Conservation (phyloP, 1,284 basidiomycete species). For the Schizophyllum amplum region DNA sequence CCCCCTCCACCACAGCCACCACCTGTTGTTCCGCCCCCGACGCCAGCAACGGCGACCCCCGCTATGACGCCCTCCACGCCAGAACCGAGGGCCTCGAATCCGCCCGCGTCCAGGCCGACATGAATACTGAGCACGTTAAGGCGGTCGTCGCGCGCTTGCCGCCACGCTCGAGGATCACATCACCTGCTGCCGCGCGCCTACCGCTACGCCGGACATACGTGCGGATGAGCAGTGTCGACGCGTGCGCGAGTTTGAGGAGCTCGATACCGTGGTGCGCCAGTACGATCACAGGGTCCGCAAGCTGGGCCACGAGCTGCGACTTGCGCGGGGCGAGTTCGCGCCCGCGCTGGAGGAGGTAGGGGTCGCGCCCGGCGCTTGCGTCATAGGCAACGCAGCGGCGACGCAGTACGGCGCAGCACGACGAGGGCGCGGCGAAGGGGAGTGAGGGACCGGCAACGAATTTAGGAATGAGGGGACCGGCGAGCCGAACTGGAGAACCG, state of each 20-base stretch:
- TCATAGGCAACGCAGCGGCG: slow-evolving; percentile 5
- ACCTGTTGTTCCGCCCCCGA: slow-evolving; percentile 4
- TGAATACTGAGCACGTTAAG: slow-evolving; percentile 5
- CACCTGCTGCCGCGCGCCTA: slow-evolving; percentile 8
- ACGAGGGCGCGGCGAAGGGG: too few species aligned
- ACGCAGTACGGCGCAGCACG: too few species aligned
- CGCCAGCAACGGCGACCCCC: slow-evolving; percentile 1
- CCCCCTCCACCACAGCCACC: background rate
- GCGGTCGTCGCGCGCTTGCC: slow-evolving; percentile 5
- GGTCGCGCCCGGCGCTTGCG: slow-evolving; percentile 5
- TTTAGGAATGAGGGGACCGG: too few species aligned
- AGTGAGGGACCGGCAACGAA: too few species aligned
- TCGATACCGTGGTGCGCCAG: slow-evolving; percentile 8
- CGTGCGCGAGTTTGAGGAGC: slow-evolving; percentile 8
- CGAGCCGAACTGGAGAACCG: too few species aligned
- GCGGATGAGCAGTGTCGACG: slow-evolving; percentile 5
- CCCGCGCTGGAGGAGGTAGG: background rate
- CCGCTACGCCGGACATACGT: slow-evolving; percentile 9
- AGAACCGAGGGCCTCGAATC: too few species aligned
- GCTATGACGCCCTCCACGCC: too few species aligned
- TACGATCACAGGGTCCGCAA: slow-evolving; percentile 9
- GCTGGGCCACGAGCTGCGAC: slow-evolving; percentile 8
- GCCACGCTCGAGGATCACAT: slow-evolving; percentile 4
- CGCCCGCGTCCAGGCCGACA: background rate
- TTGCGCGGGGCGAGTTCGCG: slow-evolving; percentile 3